Base-by-base conservation (phyloP, 805 yeast genomes). In the Jamesozyma lodderae region DNA sequence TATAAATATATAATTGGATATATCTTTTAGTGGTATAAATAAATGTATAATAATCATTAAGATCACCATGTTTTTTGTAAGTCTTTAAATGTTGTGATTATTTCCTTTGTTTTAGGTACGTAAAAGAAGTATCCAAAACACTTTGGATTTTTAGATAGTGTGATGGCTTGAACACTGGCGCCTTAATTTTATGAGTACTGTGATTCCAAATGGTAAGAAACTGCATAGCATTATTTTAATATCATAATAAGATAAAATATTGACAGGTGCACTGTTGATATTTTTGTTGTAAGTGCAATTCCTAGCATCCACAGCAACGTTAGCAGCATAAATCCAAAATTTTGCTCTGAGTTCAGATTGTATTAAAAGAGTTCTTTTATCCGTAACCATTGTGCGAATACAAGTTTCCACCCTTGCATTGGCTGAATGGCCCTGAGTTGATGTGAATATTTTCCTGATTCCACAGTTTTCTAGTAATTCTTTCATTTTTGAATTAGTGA, bases 401-500 rank as follows among this genome's bases (percentile, higher is more conserved):
- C 13, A 10, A 16, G 37, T 30, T 41, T 43, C 47, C 13, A 40
- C 47, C 20, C 38, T 36, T 1, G 33, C 47, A 26, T 44, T 44
- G 1, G 40, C 36, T 2, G 43, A 23, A 25, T 44, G 45, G 17
- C 39, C 43, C 17, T 41, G 26, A 9, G 40, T 34, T 4, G 36
- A 10, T 1, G 41, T 39, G 9, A 21, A 34, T 3, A 19, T 27
- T 8, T 7, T 24, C n/a, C 15, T 21, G 5, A 44, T 43, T 19
- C 41, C 45, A 14, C 16, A 26, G 3, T 23, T 15, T 1, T 29
- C 18, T 5, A 33, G 8, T 13, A 29, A 8, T n/a, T 17, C n/a
- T 16, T 23, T 23, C 14, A 38, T 4, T 3, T 15, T n/a, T 2
- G 18, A 9, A 25, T 38, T 41, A 5, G 16, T 36, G 23, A 43